phyloP scores from a whole-genome alignment of 495 filamentous ascomycete genomes.

The Neurospora sp. region DNA sequence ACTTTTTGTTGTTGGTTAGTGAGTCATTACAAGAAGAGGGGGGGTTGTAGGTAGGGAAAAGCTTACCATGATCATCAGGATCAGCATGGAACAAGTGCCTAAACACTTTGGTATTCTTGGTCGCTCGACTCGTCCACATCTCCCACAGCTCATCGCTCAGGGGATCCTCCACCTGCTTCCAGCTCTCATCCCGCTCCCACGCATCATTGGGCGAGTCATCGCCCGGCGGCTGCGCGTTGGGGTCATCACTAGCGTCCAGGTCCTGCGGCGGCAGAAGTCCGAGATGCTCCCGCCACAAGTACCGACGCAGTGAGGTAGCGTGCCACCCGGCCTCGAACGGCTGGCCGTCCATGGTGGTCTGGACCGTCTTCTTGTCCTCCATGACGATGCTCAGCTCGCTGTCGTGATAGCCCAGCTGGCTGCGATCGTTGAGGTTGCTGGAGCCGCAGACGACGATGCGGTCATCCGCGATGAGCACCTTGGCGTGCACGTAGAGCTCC shows the following conservation, averaged over 20 bases:
- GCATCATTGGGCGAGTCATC: slow-evolving; percentile 58
- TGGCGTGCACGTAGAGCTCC: slow-evolving; percentile 88
- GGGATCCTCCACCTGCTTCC: slow-evolving; percentile 75
- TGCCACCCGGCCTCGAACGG: slow-evolving; percentile 64
- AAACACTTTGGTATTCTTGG: slow-evolving; percentile 74
- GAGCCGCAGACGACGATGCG: slow-evolving; percentile 72
- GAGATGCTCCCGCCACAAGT: slow-evolving; percentile 89
- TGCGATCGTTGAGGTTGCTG: slow-evolving; percentile 90
- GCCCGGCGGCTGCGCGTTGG: slow-evolving; percentile 74
- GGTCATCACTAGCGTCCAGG: slow-evolving; percentile 58
- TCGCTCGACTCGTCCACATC: slow-evolving; percentile 68
- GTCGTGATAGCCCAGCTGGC: slow-evolving; percentile 82
- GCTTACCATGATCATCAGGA: slow-evolving; percentile 70
- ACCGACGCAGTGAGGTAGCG: slow-evolving; percentile 70
- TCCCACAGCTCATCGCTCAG: slow-evolving; percentile 74
- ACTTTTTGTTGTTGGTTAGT: slow-evolving; percentile 31
- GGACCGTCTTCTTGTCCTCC: slow-evolving; percentile 69
- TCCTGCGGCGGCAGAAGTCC: slow-evolving; percentile 69
- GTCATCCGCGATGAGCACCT: slow-evolving; percentile 81
- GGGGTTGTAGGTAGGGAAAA: background rate
- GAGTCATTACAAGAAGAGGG: background rate
- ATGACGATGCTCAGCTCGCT: slow-evolving; percentile 89
- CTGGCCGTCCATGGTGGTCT: slow-evolving; percentile 72
- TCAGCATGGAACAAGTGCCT: slow-evolving; percentile 85
- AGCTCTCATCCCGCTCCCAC: slow-evolving; percentile 49